Conservation (phyloP, 345 rosid genomes). For the Gossypium herbaceum region DNA sequence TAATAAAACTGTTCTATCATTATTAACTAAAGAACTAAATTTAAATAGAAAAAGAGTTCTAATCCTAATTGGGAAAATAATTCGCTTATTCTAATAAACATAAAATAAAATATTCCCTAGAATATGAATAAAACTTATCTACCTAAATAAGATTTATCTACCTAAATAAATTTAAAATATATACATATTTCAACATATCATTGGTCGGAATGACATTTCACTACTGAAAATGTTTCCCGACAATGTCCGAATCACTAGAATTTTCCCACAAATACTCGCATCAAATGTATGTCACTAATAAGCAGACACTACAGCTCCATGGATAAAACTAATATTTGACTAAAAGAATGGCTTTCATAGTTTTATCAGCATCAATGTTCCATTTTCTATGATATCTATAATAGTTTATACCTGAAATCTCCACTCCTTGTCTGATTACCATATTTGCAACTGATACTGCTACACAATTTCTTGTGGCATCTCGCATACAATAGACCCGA, state of each 20-base stretch:
- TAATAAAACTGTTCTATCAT: no score
- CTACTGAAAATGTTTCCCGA: background rate
- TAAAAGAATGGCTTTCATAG: background rate
- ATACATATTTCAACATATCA: no score
- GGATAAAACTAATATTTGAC: background rate
- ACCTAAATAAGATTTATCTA: no score
- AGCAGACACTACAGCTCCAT: conserved; percentile 1
- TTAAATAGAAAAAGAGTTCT: no score
- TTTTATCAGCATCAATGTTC: background rate
- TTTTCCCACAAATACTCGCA: background rate
- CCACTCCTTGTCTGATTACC: conserved; percentile 11
- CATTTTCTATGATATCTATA: background rate
- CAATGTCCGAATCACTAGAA: background rate
- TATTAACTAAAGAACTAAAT: no score
- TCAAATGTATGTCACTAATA: background rate
- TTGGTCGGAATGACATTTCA: no score
- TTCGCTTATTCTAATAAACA: no score
- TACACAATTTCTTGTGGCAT: conserved; percentile 3
- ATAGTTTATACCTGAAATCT: background rate
- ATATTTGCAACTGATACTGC: conserved; percentile 15
- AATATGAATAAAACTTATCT: no score
- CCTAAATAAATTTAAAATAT: no score
- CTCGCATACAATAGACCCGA: background rate
- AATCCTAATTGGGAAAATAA: no score
- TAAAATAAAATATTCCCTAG: no score